Percentiles rank a stretch among this genome's conserved stretches.
Evolutionary conservation across 768 basidiomycete species (phyloP).

Genomic region (Hygrocybe punicea): DNA sequence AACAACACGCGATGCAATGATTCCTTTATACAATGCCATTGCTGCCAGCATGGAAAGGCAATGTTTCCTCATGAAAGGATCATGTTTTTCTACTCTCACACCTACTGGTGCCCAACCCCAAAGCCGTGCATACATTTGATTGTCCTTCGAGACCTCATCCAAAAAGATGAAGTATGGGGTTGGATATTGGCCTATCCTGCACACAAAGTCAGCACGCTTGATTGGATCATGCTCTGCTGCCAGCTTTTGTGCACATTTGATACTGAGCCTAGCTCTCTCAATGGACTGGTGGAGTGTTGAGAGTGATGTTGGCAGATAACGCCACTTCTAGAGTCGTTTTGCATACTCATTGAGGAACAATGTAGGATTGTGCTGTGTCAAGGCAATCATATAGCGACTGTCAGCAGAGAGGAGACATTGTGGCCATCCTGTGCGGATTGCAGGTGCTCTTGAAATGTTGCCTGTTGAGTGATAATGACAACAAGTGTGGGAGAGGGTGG

Average conservation of each 20-base stretch:
- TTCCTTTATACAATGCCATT: conserved; percentile 30
- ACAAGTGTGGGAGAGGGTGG: conserved; percentile 8
- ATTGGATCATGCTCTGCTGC: conserved; percentile 16
- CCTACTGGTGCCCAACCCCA: too few relatives aligned
- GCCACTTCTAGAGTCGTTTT: neutral
- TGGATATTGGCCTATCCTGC: conserved; percentile 18
- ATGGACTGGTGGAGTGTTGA: conserved; percentile 23
- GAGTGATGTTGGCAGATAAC: conserved; percentile 13
- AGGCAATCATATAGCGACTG: conserved; percentile 13
- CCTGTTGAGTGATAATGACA: conserved; percentile 9
- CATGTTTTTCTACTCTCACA: too few relatives aligned
- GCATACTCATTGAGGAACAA: conserved; percentile 22
- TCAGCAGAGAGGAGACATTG: conserved; percentile 12
- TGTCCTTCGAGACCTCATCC: too few relatives aligned
- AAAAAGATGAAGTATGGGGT: conserved; percentile 5
- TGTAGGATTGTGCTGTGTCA: conserved; percentile 19
- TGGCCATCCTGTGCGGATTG: conserved; percentile 18
- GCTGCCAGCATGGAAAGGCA: conserved; percentile 12
- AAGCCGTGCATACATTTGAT: too few relatives aligned
- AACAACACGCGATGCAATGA: conserved; percentile 28
- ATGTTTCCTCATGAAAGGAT: too few relatives aligned
- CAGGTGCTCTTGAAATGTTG: neutral
- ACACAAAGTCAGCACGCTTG: conserved; percentile 11
- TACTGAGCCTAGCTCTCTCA: conserved; percentile 16
- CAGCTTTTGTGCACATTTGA: conserved; percentile 22